Evolutionary conservation across 805 yeast species (phyloP).

Genomic region (Yarrowia bubula): DNA sequence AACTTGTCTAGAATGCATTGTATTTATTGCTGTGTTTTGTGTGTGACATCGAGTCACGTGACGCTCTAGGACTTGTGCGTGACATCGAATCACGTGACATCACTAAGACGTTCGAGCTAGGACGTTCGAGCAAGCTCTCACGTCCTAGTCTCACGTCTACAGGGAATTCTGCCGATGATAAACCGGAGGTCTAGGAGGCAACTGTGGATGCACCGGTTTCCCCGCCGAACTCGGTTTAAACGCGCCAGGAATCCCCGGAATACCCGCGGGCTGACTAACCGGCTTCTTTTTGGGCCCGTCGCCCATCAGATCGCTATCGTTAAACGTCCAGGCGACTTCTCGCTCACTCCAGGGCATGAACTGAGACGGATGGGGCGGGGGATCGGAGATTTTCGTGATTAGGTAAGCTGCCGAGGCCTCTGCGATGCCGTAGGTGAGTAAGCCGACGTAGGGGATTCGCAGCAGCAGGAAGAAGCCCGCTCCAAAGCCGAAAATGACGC

Average conservation of each 20-base stretch:
- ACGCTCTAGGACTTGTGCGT: too few species aligned
- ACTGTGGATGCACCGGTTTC: constrained; percentile 1
- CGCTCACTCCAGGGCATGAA: constrained; percentile 37
- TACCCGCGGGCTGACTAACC: background rate
- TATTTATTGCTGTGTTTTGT: too few species aligned
- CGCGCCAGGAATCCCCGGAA: background rate
- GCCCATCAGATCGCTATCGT: constrained; percentile 1
- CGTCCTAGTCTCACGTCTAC: background rate
- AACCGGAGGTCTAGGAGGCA: background rate
- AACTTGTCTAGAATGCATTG: too few species aligned
- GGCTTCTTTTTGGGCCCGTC: background rate
- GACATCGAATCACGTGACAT: too few species aligned
- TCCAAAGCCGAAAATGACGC: constrained; percentile 57
- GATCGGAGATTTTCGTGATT: constrained; percentile 53
- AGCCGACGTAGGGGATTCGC: constrained; percentile 47
- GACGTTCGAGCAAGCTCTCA: too few species aligned
- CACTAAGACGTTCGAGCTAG: too few species aligned
- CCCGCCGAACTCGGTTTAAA: background rate
- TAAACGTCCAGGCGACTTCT: constrained; percentile 38
- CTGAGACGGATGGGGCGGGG: constrained; percentile 40
- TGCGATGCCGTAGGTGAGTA: constrained; percentile 52
- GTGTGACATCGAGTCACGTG: too few species aligned
- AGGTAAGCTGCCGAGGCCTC: constrained; percentile 54
- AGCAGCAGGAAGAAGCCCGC: constrained; percentile 47
- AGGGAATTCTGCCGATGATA: background rate